Evolutionary conservation across 768 basidiomycete species (phyloP).

Genomic region (Hericium coralloides): DNA sequence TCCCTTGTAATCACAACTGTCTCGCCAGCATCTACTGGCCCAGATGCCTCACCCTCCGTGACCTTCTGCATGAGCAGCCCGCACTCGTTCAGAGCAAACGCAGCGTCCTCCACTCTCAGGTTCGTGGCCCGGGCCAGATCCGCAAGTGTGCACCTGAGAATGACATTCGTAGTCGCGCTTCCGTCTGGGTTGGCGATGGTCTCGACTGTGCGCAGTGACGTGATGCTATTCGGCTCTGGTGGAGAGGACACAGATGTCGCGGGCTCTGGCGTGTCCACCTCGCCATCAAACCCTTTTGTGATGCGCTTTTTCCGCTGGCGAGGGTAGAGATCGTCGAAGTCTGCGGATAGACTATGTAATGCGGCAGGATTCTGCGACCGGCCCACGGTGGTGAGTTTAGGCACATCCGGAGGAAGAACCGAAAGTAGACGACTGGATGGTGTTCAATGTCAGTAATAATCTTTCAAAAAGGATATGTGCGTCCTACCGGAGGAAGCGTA

Average conservation of each 20-base stretch:
- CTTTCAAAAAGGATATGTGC: background rate
- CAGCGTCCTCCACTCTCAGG: conserved; percentile 76
- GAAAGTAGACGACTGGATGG: conserved; percentile 44
- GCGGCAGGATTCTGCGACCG: conserved; percentile 23
- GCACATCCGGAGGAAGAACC: conserved; percentile 45
- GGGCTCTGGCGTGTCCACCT: conserved; percentile 32
- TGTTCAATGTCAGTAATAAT: background rate
- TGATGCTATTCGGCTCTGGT: conserved; percentile 28
- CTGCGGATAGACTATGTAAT: conserved; percentile 2
- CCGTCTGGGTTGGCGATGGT: conserved; percentile 55
- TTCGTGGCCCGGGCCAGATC: conserved; percentile 76
- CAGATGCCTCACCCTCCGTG: conserved; percentile 17
- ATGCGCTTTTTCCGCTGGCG: conserved; percentile 5
- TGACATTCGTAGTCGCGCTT: conserved; percentile 59
- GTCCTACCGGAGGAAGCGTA: conserved; percentile 75
- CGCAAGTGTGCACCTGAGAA: conserved; percentile 60
- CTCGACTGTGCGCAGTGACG: conserved; percentile 46
- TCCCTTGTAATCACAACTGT: conserved; percentile 53
- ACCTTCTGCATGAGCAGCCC: conserved; percentile 55
- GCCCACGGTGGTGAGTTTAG: conserved; percentile 36
- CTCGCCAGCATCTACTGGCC: conserved; percentile 28
- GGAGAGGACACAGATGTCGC: conserved; percentile 3
- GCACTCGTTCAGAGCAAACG: conserved; percentile 83
- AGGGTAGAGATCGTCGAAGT: background rate
- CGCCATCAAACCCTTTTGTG: conserved; percentile 71